Evolutionary conservation across 345 rosid genomes (phyloP).

Genomic region (Citrus trifoliata): DNA sequence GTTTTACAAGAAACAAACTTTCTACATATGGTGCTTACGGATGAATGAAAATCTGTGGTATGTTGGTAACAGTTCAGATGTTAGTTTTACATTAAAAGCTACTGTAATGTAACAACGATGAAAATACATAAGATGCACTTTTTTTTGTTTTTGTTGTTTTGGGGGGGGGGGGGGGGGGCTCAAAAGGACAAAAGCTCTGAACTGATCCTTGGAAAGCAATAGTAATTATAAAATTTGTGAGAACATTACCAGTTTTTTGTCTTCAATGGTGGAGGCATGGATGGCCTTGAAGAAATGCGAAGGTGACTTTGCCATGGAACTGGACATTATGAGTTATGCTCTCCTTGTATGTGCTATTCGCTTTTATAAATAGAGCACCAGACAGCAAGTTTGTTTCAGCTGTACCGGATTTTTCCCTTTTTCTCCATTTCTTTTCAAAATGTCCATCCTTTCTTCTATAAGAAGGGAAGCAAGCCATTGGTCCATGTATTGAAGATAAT

Average conservation of each 20-base stretch:
- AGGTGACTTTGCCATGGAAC: neutral
- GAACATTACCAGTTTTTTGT: slow-evolving; percentile 1
- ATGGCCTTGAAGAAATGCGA: slow-evolving; percentile 4
- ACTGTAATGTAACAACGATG: too few relatives aligned
- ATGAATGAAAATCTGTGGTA: too few relatives aligned
- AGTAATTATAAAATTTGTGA: neutral
- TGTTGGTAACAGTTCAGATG: too few relatives aligned
- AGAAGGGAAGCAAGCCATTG: neutral
- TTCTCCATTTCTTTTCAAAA: neutral
- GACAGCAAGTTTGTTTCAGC: too few relatives aligned
- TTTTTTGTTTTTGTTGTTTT: neutral
- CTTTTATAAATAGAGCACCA: too few relatives aligned
- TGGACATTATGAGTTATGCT: neutral
- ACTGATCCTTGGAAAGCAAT: neutral
- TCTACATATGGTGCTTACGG: too few relatives aligned
- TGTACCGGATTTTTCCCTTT: too few relatives aligned
- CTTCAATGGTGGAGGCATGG: neutral
- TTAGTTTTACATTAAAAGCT: too few relatives aligned
- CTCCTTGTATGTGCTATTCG: neutral
- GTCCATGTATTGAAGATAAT: neutral
- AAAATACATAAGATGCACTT: neutral
- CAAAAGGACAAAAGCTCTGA: neutral
- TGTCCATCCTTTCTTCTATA: neutral
- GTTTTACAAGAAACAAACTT: too few relatives aligned
- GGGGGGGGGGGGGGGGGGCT: too few relatives aligned